phyloP scores from a whole-genome alignment of 2,329 filamentous ascomycete species.

The Penicillium sp. region DNA sequence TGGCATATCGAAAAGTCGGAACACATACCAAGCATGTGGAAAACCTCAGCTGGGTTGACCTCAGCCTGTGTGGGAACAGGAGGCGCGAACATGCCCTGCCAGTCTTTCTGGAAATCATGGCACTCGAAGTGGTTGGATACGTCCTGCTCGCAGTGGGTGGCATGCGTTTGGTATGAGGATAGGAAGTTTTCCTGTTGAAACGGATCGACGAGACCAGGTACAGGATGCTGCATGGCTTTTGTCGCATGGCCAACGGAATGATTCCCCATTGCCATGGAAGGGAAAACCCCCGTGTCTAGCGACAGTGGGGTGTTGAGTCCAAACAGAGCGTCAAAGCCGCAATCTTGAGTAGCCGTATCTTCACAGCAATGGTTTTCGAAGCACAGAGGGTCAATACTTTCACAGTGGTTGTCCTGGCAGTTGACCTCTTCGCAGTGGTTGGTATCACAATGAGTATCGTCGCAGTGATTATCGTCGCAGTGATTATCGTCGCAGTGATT shows the following conservation, averaged over 20 bases:
- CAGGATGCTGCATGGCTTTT: slow-evolving; percentile 21
- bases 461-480: slow-evolving; percentile 3
- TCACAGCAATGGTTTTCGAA: slow-evolving; percentile 40
- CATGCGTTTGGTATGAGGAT: slow-evolving; percentile 24
- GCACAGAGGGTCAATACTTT: slow-evolving; percentile 34
- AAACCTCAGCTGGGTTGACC: slow-evolving; percentile 36
- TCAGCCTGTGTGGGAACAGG: slow-evolving; percentile 27
- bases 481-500: not conserved
- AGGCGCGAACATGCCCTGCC: slow-evolving; percentile 23
- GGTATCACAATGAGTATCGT: slow-evolving; percentile 1
- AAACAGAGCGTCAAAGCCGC: slow-evolving; percentile 33
- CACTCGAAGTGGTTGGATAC: slow-evolving; percentile 30
- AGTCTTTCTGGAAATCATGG: slow-evolving; percentile 30
- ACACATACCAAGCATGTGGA: slow-evolving; percentile 38
- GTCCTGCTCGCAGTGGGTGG: slow-evolving; percentile 22
- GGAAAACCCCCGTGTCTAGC: slow-evolving; percentile 29
- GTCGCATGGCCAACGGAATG: slow-evolving; percentile 17
- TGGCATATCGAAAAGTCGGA: slow-evolving; percentile 30
- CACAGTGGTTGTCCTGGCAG: slow-evolving; percentile 21
- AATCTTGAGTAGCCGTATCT: slow-evolving; percentile 22
- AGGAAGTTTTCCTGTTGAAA: slow-evolving; percentile 24
- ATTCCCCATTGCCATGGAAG: slow-evolving; percentile 21
- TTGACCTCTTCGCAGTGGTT: not conserved
- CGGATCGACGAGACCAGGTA: slow-evolving; percentile 15
- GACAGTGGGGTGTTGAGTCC: slow-evolving; percentile 31